Conservation (phyloP, 345 rosid genomes). For the Linum lewisii region DNA sequence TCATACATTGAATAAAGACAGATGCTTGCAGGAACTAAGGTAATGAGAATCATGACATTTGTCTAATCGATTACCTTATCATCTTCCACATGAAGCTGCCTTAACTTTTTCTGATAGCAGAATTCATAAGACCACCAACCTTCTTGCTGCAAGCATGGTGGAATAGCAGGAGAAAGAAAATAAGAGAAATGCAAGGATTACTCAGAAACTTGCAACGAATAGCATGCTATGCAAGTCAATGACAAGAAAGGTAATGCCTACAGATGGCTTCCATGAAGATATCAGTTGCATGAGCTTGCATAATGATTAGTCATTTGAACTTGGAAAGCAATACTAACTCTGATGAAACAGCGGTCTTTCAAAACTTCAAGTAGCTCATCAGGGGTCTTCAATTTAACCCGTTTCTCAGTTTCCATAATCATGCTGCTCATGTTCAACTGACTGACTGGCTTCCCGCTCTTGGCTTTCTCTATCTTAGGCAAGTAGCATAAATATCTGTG, state of each 20-base stretch:
- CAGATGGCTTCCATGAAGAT: no score
- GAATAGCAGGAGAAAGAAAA: not conserved
- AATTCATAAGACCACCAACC: constrained; percentile 99
- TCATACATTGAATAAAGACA: not conserved
- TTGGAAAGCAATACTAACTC: constrained; percentile 32
- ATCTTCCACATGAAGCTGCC: constrained; percentile 68
- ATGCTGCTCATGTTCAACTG: constrained; percentile 56
- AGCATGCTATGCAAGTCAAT: no score
- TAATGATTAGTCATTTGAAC: not conserved
- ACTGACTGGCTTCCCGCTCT: constrained; percentile 31
- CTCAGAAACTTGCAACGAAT: no score
- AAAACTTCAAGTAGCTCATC: constrained; percentile 78
- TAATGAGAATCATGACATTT: not conserved
- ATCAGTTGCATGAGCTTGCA: not conserved
- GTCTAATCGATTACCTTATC: constrained; percentile 40
- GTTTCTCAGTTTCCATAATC: constrained; percentile 73
- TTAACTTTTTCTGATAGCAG: constrained; percentile 48
- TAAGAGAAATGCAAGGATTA: not conserved
- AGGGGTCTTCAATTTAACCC: constrained; percentile 65
- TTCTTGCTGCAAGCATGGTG: constrained; percentile 59
- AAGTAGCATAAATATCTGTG: constrained; percentile 53
- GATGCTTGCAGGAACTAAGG: not conserved
- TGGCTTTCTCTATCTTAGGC: constrained; percentile 68
- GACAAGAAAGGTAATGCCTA: no score
- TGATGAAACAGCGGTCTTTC: constrained; percentile 46